Base-by-base conservation (phyloP, 306 rosid species). In the Heteromeles arbutifolia region DNA sequence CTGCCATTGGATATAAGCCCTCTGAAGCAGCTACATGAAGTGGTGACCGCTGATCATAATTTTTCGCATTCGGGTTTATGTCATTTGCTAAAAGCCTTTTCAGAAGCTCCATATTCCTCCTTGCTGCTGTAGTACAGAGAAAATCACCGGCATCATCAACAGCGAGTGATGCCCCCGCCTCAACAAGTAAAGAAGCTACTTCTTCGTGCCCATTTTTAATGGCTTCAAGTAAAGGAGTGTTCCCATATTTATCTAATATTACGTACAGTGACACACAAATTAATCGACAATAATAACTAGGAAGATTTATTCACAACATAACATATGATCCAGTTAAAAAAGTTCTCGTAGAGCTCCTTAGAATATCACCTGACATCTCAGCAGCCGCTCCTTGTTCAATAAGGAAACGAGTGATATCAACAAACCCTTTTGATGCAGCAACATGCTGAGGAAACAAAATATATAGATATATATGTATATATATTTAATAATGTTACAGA, bases 21-120 rank as follows among this genome's bases (percentile, higher is more conserved):
- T 90, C 89, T 31, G 92, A 70, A 63, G 96, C 88, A 67, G 89
- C 90, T 64, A 90, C 31, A 82, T 86, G 96, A 58, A 88, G 90
- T 26, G 96, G 81, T 37, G 92, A 78, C 64, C 91, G 81, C 45
- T 71, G 81, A 78, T 90, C 92, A 66, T 83, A 90, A 72, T 90
- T 88, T 81, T 79, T 90, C 14, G 88, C 83, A 52, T 88, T 90
- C 45, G 96, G 96, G 70, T 90, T 83, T 24, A 88, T 70, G 77
- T 82, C 89, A 76, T 72, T 79, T 21, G 70, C 80, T 79, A 88
- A 74, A 70, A 88, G 77, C 86, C 45, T 85, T 74, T 74, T 85
- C 26, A 90, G 72, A 70, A 88, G 74, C 11, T 61, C 78, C 48
- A 77, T 58, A 43, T 86, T 84, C 80, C 81, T 72, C 69, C 75